A percentile compares a stretch with the other conserved stretches of the same genome.
Evolutionary conservation across 306 rosid genomes (phyloP).

Genomic region (Pterocarpus macrocarpus): DNA sequence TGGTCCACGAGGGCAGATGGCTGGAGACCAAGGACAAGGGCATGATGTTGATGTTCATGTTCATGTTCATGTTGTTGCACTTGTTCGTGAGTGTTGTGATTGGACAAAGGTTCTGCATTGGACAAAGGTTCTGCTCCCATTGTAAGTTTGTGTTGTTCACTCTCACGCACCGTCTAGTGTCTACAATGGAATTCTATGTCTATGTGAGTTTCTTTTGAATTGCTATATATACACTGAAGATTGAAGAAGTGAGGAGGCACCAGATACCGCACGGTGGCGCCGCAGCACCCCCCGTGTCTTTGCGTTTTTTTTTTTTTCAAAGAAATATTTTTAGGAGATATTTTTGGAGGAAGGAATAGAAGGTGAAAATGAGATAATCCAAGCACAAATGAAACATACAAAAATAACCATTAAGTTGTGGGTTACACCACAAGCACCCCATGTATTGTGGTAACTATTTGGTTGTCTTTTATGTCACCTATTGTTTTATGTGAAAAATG

Average conservation of each 20-base stretch:
- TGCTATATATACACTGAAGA: background rate
- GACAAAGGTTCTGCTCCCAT: conserved; percentile 43
- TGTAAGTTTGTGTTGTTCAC: background rate
- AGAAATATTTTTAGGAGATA: too few species aligned
- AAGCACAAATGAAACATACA: too few species aligned
- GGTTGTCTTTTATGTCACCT: too few species aligned
- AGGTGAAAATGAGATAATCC: too few species aligned
- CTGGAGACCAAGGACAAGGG: conserved; percentile 75
- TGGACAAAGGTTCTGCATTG: too few species aligned
- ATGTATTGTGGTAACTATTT: too few species aligned
- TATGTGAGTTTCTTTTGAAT: background rate
- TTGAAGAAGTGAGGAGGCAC: background rate
- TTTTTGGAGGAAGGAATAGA: too few species aligned
- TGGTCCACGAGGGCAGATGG: conserved; percentile 82
- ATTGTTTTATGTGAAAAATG: too few species aligned
- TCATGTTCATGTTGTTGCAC: background rate
- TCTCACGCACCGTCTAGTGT: too few species aligned
- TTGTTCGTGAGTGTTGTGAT: background rate
- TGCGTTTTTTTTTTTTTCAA: background rate
- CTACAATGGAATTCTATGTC: background rate
- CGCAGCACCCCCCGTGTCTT: conserved; percentile 21
- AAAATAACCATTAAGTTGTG: too few species aligned
- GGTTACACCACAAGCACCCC: too few species aligned
- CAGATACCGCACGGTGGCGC: conserved; percentile 29
- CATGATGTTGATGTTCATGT: conserved; percentile 44